Percentiles rank a stretch among this genome's conserved stretches.
Conservation (phyloP, 2,329 filamentous ascomycete species). For the Aspergillus fumigatus region DNA sequence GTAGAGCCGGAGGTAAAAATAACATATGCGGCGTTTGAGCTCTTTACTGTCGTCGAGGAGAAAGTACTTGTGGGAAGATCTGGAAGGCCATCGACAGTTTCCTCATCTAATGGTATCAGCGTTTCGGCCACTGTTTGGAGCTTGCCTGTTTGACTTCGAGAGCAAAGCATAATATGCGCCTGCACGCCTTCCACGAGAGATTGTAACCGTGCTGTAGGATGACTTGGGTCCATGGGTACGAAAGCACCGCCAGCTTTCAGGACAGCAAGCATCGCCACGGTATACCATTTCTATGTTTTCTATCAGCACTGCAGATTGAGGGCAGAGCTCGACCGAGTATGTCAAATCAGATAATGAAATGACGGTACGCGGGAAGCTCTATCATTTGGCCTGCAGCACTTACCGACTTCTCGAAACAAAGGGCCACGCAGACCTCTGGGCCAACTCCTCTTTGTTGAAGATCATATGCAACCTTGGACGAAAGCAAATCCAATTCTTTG, state of each 20-base stretch:
- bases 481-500: slow-evolving; percentile 34
- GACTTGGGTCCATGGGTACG: slow-evolving; percentile 38
- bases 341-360: background rate
- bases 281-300: slow-evolving; percentile 35
- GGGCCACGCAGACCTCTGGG: slow-evolving; percentile 32
- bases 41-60: slow-evolving; percentile 22
- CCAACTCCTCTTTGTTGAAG: slow-evolving; percentile 38
- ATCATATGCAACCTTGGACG: slow-evolving; percentile 33
- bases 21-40: slow-evolving; percentile 46
- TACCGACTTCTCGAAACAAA: slow-evolving; percentile 43
- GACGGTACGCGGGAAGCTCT: background rate
- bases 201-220: slow-evolving; percentile 35
- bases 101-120: slow-evolving; percentile 26
- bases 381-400: slow-evolving; percentile 8
- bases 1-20: slow-evolving; percentile 58
- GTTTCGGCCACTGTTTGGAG: slow-evolving; percentile 20
- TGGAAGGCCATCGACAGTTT: slow-evolving; percentile 20
- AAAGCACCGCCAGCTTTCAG: slow-evolving; percentile 42
- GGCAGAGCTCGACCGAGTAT: background rate
- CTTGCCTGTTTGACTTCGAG: slow-evolving; percentile 18
- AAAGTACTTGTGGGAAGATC: slow-evolving; percentile 8
- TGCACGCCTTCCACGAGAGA: slow-evolving; percentile 30
- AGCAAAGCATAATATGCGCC: slow-evolving; percentile 32
- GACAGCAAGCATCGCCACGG: slow-evolving; percentile 38
- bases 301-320: slow-evolving; percentile 7